Conservation (phyloP, 345 rosid genomes). For the Kernera saxatilis region DNA sequence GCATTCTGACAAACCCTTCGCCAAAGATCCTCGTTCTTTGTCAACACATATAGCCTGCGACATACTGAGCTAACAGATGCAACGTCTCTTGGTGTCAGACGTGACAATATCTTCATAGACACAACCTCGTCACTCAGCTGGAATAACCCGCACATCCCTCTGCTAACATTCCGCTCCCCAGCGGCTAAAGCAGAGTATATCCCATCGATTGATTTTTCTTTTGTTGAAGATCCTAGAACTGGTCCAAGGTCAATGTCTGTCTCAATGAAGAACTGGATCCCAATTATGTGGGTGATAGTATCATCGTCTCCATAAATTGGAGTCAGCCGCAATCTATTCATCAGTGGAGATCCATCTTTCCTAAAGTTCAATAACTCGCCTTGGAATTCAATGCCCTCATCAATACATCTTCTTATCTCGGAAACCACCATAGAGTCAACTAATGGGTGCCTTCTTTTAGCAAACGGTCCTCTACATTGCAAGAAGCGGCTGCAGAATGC, state of each 20-base stretch:
- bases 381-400: constrained; percentile 76
- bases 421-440: constrained; percentile 70
- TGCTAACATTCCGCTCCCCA: constrained; percentile 53
- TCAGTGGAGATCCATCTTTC: constrained; percentile 76
- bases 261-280: constrained; percentile 78
- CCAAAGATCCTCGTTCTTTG: constrained; percentile 85
- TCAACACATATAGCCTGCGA: constrained; percentile 54
- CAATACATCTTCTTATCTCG: constrained; percentile 79
- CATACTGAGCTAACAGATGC: constrained; percentile 78
- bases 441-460: constrained; percentile 81
- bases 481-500: constrained; percentile 65
- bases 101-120: constrained; percentile 67
- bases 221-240: constrained; percentile 46
- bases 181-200: constrained; percentile 34
- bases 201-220: constrained; percentile 33
- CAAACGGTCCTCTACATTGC: constrained; percentile 92
- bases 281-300: constrained; percentile 71
- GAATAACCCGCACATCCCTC: constrained; percentile 63
- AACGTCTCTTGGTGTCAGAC: constrained; percentile 72
- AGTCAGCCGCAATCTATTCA: constrained; percentile 72
- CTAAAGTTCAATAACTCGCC: constrained; percentile 83
- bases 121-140: constrained; percentile 77
- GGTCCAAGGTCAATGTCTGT: constrained; percentile 83
- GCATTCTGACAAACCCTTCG: constrained; percentile 88
- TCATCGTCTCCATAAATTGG: constrained; percentile 86